Percentiles rank a stretch among this genome's conserved stretches.
These are phyloP conservation scores for Amphibolis antarctica DNA, from an alignment of 106 monocot species.

Conservation along the genomic window DNA sequence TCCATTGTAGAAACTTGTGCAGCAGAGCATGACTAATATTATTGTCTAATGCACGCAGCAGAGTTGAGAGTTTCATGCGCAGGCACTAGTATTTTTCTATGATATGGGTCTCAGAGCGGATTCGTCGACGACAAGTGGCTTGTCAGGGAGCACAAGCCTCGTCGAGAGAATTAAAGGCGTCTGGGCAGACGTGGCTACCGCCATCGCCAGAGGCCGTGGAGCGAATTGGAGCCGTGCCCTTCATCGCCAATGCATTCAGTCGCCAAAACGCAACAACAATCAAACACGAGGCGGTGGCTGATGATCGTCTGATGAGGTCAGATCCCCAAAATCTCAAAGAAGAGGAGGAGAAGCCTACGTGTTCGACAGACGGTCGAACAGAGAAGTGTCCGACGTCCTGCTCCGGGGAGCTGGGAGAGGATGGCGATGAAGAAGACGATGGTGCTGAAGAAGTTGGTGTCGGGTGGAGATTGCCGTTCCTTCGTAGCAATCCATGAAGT, in stretches of 20 bases:
- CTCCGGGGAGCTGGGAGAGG: slow-evolving; percentile 6
- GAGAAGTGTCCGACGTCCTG: background rate
- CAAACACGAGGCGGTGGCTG: slow-evolving; percentile 14
- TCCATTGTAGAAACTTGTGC: background rate
- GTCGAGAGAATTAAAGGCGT: slow-evolving; percentile 45
- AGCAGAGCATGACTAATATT: background rate
- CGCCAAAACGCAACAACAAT: slow-evolving; percentile 6
- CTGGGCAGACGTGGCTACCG: slow-evolving; percentile 46
- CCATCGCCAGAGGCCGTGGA: slow-evolving; percentile 24
- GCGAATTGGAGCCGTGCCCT: slow-evolving; percentile 43
- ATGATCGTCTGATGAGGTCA: no score
- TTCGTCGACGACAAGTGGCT: background rate
- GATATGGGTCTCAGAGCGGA: slow-evolving; percentile 23
- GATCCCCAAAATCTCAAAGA: no score
- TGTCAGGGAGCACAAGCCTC: slow-evolving; percentile 25
- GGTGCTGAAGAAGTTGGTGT: slow-evolving; percentile 40
- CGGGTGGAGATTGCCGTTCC: slow-evolving; percentile 46
- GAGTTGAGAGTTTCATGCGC: background rate
- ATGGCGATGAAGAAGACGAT: slow-evolving; percentile 38
- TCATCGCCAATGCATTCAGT: slow-evolving; percentile 23
- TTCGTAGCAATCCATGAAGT: no score
- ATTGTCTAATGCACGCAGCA: background rate
- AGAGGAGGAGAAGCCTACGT: slow-evolving; percentile 10
- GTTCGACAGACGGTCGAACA: background rate
- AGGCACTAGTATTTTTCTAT: background rate